Evolutionary conservation across 495 filamentous ascomycete genomes (phyloP).

Genomic region (Platismatia glauca): DNA sequence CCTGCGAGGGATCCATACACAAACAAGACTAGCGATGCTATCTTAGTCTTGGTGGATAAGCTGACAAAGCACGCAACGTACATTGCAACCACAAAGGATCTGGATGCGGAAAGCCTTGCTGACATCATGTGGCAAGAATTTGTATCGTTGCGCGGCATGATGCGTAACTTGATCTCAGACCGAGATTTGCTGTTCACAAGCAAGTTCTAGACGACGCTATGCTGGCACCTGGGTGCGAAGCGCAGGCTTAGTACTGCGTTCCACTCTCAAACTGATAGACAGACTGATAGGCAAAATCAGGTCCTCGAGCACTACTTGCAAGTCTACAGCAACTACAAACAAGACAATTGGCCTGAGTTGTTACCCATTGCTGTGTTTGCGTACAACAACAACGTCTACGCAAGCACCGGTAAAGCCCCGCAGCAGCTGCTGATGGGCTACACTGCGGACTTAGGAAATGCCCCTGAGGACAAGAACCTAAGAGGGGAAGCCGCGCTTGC

Average conservation of each 20-base stretch:
- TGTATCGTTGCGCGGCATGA: not conserved
- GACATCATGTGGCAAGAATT: conserved; percentile 11
- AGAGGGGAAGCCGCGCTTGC: not conserved
- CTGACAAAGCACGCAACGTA: conserved; percentile 19
- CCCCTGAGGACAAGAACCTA: not conserved
- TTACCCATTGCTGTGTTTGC: conserved; percentile 20
- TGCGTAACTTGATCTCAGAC: conserved; percentile 9
- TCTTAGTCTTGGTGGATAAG: conserved; percentile 21
- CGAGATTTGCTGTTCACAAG: conserved; percentile 14
- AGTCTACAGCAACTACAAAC: conserved; percentile 20
- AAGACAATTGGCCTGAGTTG: conserved; percentile 21
- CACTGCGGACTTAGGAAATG: not conserved
- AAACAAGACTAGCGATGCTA: conserved; percentile 6
- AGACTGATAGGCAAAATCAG: conserved; percentile 15
- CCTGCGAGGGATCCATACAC: not conserved
- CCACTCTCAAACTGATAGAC: not conserved
- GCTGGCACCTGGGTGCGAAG: conserved; percentile 3
- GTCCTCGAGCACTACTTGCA: conserved; percentile 22
- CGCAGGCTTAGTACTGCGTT: not conserved
- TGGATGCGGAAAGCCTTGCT: not conserved
- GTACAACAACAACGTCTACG: conserved; percentile 18
- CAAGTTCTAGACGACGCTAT: conserved; percentile 14
- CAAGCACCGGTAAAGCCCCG: not conserved
- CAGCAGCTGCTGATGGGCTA: not conserved
- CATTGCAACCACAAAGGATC: conserved; percentile 6